phyloP scores from a whole-genome alignment of 2,329 filamentous ascomycete species.

The Botryotinia narcissicola region DNA sequence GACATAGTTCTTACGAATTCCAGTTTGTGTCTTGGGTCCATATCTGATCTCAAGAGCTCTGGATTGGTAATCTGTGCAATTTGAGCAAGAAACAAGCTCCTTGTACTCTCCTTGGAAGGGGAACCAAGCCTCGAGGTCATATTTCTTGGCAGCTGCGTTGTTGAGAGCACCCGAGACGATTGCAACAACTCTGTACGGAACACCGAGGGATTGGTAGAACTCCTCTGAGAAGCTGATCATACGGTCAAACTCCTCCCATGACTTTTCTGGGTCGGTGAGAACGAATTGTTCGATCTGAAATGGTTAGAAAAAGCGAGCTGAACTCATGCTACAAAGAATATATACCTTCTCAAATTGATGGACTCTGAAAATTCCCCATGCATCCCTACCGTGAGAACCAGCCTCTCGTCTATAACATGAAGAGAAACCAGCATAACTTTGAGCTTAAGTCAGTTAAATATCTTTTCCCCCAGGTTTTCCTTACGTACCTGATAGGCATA shows the following conservation, averaged over 20 bases:
- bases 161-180: slow-evolving; percentile 97
- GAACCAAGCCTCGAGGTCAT: slow-evolving; percentile 95
- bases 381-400: slow-evolving; percentile 85
- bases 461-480: not conserved
- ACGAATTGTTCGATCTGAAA: slow-evolving; percentile 72
- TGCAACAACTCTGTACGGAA: slow-evolving; percentile 88
- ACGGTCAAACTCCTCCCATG: slow-evolving; percentile 87
- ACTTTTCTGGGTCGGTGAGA: slow-evolving; percentile 80
- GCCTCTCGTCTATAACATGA: slow-evolving; percentile 97
- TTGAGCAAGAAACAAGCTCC: slow-evolving; percentile 94
- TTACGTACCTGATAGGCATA: slow-evolving; percentile 74
- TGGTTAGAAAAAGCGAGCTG: slow-evolving; percentile 34
- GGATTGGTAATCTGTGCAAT: slow-evolving; percentile 97
- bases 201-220: slow-evolving; percentile 85
- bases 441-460: slow-evolving; percentile 17
- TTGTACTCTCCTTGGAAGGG: slow-evolving; percentile 97
- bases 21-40: slow-evolving; percentile 81
- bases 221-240: slow-evolving; percentile 92
- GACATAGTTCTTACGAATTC: slow-evolving; percentile 87
- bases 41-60: slow-evolving; percentile 90
- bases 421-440: slow-evolving; percentile 76
- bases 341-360: slow-evolving; percentile 92
- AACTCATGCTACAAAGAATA: slow-evolving; percentile 23
- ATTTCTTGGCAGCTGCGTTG: slow-evolving; percentile 87
- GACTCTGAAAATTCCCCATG: slow-evolving; percentile 97